Conservation (phyloP, 2,329 filamentous ascomycete genomes). For the Xylariaceae sp. region DNA sequence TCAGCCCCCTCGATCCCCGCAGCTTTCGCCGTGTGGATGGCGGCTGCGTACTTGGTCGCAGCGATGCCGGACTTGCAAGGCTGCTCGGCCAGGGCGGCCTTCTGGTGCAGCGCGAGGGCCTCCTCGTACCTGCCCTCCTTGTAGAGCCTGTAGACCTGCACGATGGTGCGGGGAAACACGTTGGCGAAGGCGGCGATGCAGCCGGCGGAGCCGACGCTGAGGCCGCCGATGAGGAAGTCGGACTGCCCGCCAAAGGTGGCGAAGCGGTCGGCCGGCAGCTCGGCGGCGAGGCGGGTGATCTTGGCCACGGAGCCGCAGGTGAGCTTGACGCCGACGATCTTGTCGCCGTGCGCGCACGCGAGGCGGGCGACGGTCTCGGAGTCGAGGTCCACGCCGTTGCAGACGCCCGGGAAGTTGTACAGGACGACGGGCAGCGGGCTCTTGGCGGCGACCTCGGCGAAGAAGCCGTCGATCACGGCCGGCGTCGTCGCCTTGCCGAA, state of each 20-base stretch:
- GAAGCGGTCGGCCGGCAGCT: constrained; percentile 51
- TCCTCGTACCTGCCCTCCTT: constrained; percentile 50
- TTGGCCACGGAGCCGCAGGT: constrained; percentile 60
- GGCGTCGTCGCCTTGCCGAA: constrained; percentile 58
- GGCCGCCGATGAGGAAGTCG: constrained; percentile 61
- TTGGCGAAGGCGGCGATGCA: constrained; percentile 60
- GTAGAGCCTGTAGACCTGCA: constrained; percentile 57
- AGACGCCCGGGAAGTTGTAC: constrained; percentile 66
- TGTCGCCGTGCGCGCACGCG: constrained; percentile 41
- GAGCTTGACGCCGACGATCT: constrained; percentile 60
- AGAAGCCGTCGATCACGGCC: constrained; percentile 55
- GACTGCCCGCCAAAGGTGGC: constrained; percentile 67
- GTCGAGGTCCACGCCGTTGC: constrained; percentile 63
- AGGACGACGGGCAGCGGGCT: constrained; percentile 54
- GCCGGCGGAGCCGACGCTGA: constrained; percentile 53
- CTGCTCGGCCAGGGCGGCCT: constrained; percentile 60
- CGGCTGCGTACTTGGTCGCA: constrained; percentile 62
- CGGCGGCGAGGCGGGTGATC: constrained; percentile 49
- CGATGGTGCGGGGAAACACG: constrained; percentile 52
- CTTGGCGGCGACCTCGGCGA: constrained; percentile 47
- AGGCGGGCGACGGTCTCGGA: constrained; percentile 54
- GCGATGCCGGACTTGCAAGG: constrained; percentile 63
- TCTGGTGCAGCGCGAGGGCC: constrained; percentile 55
- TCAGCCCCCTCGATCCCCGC: constrained; percentile 57
- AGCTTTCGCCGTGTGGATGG: constrained; percentile 50